Conservation (phyloP, 2,329 filamentous ascomycete genomes). For the Cercospora zeae-maydis region DNA sequence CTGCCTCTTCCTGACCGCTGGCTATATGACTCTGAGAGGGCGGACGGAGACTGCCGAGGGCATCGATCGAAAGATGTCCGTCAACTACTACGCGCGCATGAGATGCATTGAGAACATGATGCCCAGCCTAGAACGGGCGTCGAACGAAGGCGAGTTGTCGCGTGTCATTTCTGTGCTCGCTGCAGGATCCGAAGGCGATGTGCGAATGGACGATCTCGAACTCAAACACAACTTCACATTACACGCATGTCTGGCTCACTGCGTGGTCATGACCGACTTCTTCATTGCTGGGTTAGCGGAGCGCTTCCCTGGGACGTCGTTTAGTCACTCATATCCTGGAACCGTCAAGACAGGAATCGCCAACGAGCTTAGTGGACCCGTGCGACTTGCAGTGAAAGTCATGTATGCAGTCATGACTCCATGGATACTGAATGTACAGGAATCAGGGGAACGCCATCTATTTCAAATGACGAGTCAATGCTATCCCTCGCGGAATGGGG, state of each 20-base stretch:
- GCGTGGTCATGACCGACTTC: slow-evolving; percentile 50
- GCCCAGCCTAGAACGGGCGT: slow-evolving; percentile 50
- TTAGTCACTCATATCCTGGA: slow-evolving; percentile 50
- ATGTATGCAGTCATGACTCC: slow-evolving; percentile 39
- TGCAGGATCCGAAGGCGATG: slow-evolving; percentile 50
- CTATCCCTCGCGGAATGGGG: slow-evolving; percentile 31
- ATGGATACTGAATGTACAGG: slow-evolving; percentile 40
- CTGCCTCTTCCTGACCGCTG: slow-evolving; percentile 53
- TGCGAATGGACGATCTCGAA: slow-evolving; percentile 49
- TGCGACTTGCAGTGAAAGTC: slow-evolving; percentile 35
- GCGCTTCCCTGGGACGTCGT: slow-evolving; percentile 46
- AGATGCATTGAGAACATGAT: slow-evolving; percentile 57
- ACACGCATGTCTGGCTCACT: slow-evolving; percentile 40
- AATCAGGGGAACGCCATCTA: slow-evolving; percentile 47
- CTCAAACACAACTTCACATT: slow-evolving; percentile 40
- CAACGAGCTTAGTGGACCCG: slow-evolving; percentile 37
- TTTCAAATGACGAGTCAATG: slow-evolving; percentile 40
- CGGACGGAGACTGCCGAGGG: slow-evolving; percentile 55
- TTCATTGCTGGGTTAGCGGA: slow-evolving; percentile 51
- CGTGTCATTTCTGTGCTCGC: slow-evolving; percentile 57
- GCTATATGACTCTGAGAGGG: slow-evolving; percentile 45
- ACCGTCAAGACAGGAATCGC: slow-evolving; percentile 47
- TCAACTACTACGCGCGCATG: slow-evolving; percentile 57
- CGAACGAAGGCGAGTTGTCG: slow-evolving; percentile 40
- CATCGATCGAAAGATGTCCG: slow-evolving; percentile 50